Percentiles rank a stretch among this genome's conserved stretches.
phyloP scores from a whole-genome alignment of 2,329 filamentous ascomycete genomes.

The Apiospora phragmitis region DNA sequence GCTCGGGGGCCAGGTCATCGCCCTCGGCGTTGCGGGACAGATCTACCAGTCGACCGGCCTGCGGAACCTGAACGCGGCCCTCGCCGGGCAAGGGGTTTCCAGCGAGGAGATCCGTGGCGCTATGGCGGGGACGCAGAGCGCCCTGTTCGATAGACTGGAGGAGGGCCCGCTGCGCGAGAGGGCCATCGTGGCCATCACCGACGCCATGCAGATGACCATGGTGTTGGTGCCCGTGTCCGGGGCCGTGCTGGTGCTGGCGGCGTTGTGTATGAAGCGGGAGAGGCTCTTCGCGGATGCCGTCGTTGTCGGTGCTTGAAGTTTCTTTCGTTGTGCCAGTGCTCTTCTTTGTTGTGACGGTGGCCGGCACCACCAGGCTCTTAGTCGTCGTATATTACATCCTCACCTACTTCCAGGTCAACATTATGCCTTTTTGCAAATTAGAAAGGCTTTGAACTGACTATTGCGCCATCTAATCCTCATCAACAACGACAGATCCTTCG shows the following conservation, averaged over 20 bases:
- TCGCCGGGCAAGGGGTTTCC: neutral
- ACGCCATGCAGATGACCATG: neutral
- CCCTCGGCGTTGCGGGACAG: slow-evolving; percentile 10
- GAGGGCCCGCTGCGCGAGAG: neutral
- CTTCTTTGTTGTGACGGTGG: neutral
- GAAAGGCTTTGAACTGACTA: too few species aligned
- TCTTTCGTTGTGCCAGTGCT: too few species aligned
- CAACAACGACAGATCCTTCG: too few species aligned
- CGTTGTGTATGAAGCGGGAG: neutral
- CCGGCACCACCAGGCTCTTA: slow-evolving; percentile 24
- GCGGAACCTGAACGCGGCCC: neutral
- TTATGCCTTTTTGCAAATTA: too few species aligned
- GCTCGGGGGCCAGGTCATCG: slow-evolving; percentile 12
- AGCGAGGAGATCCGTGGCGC: neutral
- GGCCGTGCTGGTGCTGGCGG: neutral
- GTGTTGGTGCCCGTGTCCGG: neutral
- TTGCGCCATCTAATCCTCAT: too few species aligned
- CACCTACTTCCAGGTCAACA: slow-evolving; percentile 55
- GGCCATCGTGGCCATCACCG: neutral
- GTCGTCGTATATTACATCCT: slow-evolving; percentile 50
- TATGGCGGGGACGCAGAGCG: neutral
- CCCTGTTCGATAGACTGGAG: neutral
- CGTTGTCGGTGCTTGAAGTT: neutral
- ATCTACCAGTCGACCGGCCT: slow-evolving; percentile 13
- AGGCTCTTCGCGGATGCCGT: neutral